Evolutionary conservation across 2,329 filamentous ascomycete species (phyloP), one percentile per base, ranked within the genome.

Genomic region (Colletotrichum kahawae): DNA sequence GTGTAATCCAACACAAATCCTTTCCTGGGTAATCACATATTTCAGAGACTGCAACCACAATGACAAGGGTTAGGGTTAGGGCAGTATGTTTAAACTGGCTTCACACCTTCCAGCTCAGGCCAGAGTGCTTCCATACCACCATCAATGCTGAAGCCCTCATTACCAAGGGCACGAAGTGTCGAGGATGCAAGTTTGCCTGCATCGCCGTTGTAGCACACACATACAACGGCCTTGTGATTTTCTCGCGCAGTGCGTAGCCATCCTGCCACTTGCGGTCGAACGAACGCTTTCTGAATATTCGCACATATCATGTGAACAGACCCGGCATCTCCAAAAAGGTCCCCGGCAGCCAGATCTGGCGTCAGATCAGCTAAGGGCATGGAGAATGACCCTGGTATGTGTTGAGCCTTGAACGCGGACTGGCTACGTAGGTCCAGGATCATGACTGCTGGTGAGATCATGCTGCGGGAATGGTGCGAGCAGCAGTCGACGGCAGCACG

Each of bases 191-290:
- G 27, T 14, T 63, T 24, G n/a, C 71, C 63, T 33, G 56, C 67
- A 14, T 74, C 71, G 0, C 74, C 71, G 18, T 76, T 54, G 21
- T 74, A 74, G 21, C 71, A 74, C 4, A 76, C 16, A 7, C 70
- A 24, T 1, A 76, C 8, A 43, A 71, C 43, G 12, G 54, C 18
- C 7, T 36, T n/a, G 1, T 54, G 51, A n/a, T 18, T 13, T 24
- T 66, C 48, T 16, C 38, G 24, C 4, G 38, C 62, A 9, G 16
- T 5, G 4, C 54, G 27, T 16, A 76, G 34, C 18, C 24, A 14
- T n/a, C 7, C 18, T 21, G 43, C 38, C 0, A 36, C 48, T 4
- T 0, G 21, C 7, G 56, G 12, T 10, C 33, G 1, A 4, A 12
- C 34, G 13, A 77, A 34, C 3, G 43, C 13, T 10, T 2, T 16